These are phyloP conservation scores for Phytophthora fragariae DNA, from an alignment of 352 stramenopile species.

Conservation along the genomic window DNA sequence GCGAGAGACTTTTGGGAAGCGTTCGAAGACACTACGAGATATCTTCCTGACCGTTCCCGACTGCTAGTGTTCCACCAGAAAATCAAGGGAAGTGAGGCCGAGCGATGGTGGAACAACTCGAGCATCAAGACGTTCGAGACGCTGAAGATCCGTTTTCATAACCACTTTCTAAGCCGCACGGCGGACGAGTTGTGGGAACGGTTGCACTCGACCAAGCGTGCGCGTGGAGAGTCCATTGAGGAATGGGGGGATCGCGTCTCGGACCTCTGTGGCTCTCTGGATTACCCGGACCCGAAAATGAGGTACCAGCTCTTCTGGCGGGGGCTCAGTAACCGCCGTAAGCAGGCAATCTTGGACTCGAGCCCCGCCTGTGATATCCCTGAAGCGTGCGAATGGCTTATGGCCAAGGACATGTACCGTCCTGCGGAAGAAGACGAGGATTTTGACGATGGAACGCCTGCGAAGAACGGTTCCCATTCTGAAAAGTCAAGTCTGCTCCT, in stretches of 20 bases:
- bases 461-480: not conserved
- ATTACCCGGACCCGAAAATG: not conserved
- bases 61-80: conserved; percentile 4
- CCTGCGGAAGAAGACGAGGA: too few relatives aligned
- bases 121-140: too few relatives aligned
- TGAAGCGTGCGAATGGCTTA: too few relatives aligned
- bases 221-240: conserved; percentile 2
- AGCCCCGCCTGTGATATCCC: not conserved
- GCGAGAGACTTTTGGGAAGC: conserved; percentile 3
- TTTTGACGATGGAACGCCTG: too few relatives aligned
- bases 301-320: not conserved
- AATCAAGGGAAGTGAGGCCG: not conserved
- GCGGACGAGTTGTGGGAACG: too few relatives aligned
- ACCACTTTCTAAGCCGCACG: too few relatives aligned
- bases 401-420: too few relatives aligned
- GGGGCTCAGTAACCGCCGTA: not conserved
- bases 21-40: not conserved
- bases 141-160: too few relatives aligned
- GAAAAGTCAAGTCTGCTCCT: not conserved
- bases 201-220: too few relatives aligned
- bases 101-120: too few relatives aligned
- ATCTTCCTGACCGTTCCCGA: not conserved
- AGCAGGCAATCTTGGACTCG: conserved; percentile 1
- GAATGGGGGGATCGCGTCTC: conserved; percentile 8
- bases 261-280: conserved; percentile 5